These are phyloP conservation scores for Pilatotrama ljubarskyi DNA, from an alignment of 768 basidiomycete genomes.

Conservation along the genomic window DNA sequence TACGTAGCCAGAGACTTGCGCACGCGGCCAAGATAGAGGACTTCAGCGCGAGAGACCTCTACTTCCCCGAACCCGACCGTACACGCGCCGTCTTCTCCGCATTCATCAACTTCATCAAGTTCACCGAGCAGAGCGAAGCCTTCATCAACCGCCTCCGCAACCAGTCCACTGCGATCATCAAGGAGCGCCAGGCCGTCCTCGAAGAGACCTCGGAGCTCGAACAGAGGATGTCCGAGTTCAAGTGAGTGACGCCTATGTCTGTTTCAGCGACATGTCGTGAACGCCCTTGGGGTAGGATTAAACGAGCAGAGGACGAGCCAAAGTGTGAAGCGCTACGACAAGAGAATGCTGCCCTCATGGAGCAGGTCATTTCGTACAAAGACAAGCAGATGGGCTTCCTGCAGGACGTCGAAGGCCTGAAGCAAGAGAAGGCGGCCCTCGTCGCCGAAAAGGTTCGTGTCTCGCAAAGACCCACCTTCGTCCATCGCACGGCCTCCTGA, in stretches of 20 bases:
- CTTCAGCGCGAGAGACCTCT: constrained; percentile 75
- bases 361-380: constrained; percentile 69
- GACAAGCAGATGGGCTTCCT: constrained; percentile 58
- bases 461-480: neutral
- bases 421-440: constrained; percentile 65
- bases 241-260: constrained; percentile 41
- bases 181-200: constrained; percentile 60
- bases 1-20: constrained; percentile 65
- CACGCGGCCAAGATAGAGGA: constrained; percentile 71
- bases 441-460: constrained; percentile 60
- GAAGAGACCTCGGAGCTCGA: constrained; percentile 51
- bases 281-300: constrained; percentile 43
- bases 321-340: constrained; percentile 56
- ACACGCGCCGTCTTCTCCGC: constrained; percentile 78
- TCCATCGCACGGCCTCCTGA: neutral
- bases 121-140: constrained; percentile 70
- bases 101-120: constrained; percentile 93
- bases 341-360: constrained; percentile 62
- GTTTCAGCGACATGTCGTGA: neutral
- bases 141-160: constrained; percentile 65
- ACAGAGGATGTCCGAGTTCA: constrained; percentile 52
- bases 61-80: constrained; percentile 70
- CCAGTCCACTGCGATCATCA: constrained; percentile 52
- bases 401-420: constrained; percentile 69
- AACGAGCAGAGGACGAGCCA: constrained; percentile 70